Percentiles rank a stretch among this genome's conserved stretches.
These are phyloP conservation scores for Metschnikowia aberdeeniae DNA, from an alignment of 805 yeast species.

Conservation along the genomic window DNA sequence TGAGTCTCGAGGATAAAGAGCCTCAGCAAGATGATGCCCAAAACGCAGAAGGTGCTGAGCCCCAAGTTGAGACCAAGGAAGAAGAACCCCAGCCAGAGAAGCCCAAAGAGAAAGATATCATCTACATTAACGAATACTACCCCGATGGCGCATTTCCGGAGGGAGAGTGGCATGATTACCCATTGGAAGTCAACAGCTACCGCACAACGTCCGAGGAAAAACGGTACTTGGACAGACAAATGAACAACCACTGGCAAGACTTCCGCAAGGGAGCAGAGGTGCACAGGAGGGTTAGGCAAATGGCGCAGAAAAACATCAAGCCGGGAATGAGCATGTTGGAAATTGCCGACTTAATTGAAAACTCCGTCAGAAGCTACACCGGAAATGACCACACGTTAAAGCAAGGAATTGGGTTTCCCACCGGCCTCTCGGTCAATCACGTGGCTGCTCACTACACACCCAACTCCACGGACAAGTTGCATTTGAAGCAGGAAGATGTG, in stretches of 20 bases:
- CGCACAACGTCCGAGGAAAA: conserved; percentile 86
- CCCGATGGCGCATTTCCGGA: conserved; percentile 76
- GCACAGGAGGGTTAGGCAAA: conserved; percentile 84
- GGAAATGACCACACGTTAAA: conserved; percentile 57
- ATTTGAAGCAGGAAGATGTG: conserved; percentile 80
- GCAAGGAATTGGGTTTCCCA: conserved; percentile 96
- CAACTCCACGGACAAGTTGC: conserved; percentile 86
- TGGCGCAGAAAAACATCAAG: conserved; percentile 66
- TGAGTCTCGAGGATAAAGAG: conserved; percentile 6
- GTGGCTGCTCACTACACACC: conserved; percentile 99
- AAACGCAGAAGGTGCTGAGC: conserved; percentile 1
- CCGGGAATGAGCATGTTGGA: conserved; percentile 94
- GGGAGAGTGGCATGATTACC: conserved; percentile 83
- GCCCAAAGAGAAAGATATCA: conserved; percentile 47
- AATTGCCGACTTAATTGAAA: conserved; percentile 85
- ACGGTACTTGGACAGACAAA: conserved; percentile 68
- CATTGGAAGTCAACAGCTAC: conserved; percentile 56
- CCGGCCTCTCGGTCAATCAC: conserved; percentile 91
- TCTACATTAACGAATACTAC: conserved; percentile 62
- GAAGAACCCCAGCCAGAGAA: conserved; percentile 27
- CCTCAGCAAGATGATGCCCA: not conserved
- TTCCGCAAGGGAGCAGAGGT: conserved; percentile 95
- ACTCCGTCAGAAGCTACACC: conserved; percentile 71
- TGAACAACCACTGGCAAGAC: conserved; percentile 69
- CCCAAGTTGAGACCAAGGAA: conserved; percentile 39